These are phyloP conservation scores for Hortiboletus campestris DNA, from an alignment of 768 basidiomycete genomes.

Conservation along the genomic window DNA sequence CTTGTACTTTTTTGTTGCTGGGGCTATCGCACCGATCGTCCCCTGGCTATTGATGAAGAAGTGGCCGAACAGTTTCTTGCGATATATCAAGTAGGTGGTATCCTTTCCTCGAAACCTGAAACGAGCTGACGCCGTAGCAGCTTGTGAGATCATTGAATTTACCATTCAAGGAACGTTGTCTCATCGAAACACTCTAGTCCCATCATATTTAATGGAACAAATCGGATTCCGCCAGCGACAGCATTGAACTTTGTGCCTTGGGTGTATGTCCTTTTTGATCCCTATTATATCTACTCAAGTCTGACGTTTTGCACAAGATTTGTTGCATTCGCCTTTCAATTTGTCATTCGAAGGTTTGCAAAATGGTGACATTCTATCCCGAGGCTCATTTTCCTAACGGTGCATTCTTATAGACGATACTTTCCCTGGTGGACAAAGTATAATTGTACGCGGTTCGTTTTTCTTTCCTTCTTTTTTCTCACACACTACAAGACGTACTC, in stretches of 20 bases:
- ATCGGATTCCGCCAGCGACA: conserved; percentile 75
- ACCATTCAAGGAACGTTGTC: neutral
- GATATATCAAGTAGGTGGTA: conserved; percentile 61
- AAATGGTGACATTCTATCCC: too few relatives aligned
- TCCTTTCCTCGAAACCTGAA: neutral
- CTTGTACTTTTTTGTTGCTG: conserved; percentile 71
- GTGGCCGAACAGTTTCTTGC: conserved; percentile 61
- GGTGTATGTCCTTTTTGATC: conserved; percentile 38
- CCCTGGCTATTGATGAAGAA: conserved; percentile 60
- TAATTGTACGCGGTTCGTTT: conserved; percentile 50
- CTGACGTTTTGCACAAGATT: conserved; percentile 30
- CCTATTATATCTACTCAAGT: neutral
- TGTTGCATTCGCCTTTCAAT: conserved; percentile 77
- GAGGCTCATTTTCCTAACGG: neutral
- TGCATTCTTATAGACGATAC: conserved; percentile 36
- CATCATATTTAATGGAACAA: conserved; percentile 67
- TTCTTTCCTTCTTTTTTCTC: neutral
- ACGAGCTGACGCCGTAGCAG: conserved; percentile 10
- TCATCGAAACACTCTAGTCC: conserved; percentile 34
- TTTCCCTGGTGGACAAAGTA: conserved; percentile 79
- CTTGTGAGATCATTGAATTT: conserved; percentile 10
- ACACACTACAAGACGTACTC: conserved; percentile 51
- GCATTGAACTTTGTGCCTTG: conserved; percentile 85
- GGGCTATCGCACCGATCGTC: conserved; percentile 61
- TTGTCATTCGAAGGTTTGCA: conserved; percentile 49